Evolutionary conservation across 139 green algal species (phyloP).

Genomic region (Yamagishiella unicocca): DNA sequence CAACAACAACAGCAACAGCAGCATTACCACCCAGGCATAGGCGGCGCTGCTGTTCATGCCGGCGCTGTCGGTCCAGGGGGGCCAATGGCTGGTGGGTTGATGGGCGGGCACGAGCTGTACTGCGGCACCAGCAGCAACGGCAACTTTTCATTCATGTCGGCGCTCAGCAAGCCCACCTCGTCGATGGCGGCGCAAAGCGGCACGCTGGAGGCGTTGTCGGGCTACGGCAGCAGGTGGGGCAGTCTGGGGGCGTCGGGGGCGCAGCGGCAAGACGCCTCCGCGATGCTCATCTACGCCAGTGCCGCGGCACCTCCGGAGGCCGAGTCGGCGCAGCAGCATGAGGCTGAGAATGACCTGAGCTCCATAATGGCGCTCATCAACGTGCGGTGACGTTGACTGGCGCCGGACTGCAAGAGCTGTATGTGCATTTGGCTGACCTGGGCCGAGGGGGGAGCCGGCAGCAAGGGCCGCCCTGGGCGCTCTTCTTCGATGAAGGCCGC

Average conservation of each 20-base stretch:
- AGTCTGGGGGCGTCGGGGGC: background rate
- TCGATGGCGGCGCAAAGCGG: background rate
- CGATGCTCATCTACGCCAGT: background rate
- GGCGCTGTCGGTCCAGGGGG: too few species aligned
- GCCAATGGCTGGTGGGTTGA: background rate
- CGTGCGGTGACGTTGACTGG: background rate
- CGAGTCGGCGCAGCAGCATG: background rate
- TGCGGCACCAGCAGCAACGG: background rate
- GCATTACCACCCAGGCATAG: too few species aligned
- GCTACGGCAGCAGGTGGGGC: slow-evolving; percentile 21
- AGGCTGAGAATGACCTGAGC: slow-evolving; percentile 7
- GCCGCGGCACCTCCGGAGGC: background rate
- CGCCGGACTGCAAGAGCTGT: background rate
- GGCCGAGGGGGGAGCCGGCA: background rate
- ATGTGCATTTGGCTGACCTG: background rate
- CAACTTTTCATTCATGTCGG: slow-evolving; percentile 31
- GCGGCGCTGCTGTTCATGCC: too few species aligned
- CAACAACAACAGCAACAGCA: too few species aligned
- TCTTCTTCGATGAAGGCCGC: background rate
- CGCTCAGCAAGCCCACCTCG: slow-evolving; percentile 21
- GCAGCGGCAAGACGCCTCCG: background rate
- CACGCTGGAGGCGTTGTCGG: background rate
- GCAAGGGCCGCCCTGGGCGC: background rate
- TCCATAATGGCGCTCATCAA: slow-evolving; percentile 38
- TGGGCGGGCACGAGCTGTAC: background rate